Conservation (phyloP, 2,329 filamentous ascomycete genomes). For the Sporothrix pallida region DNA sequence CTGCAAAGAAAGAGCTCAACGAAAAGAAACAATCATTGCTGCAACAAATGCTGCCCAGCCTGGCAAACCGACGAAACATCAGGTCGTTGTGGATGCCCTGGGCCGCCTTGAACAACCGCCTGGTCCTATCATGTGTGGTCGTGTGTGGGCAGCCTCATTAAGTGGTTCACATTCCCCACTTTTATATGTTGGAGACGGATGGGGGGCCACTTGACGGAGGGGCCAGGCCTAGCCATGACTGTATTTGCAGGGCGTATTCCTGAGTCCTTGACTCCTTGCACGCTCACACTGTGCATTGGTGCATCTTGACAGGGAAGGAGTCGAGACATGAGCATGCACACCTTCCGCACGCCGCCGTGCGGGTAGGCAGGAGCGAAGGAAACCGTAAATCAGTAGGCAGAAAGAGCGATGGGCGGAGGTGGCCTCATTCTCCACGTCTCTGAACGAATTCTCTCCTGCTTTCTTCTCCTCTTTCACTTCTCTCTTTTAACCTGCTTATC, state of each 20-base stretch:
- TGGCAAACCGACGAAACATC: not conserved
- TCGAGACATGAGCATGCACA: constrained; percentile 7
- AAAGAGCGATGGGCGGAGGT: constrained; percentile 14
- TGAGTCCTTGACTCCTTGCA: not conserved
- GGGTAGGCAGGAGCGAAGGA: constrained; percentile 26
- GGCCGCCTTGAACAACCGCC: not conserved
- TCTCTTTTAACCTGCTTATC: not conserved
- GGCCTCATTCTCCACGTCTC: constrained; percentile 10
- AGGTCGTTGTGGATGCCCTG: not conserved
- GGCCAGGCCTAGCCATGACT: constrained; percentile 17
- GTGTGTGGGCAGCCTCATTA: constrained; percentile 26
- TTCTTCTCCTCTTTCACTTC: not conserved
- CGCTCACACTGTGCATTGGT: not conserved
- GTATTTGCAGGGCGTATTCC: constrained; percentile 8
- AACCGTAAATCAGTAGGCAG: not conserved
- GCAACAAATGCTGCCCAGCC: constrained; percentile 16
- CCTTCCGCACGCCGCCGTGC: not conserved
- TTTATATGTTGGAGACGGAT: constrained; percentile 25
- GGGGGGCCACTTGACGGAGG: constrained; percentile 19
- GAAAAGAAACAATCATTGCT: not conserved
- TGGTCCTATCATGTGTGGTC: constrained; percentile 1
- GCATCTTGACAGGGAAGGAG: constrained; percentile 14
- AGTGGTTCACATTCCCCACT: not conserved
- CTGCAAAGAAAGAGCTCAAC: constrained; percentile 1
- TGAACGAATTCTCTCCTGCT: not conserved